Evolutionary conservation across 2,329 filamentous ascomycete species (phyloP), one percentile per base, ranked within the genome.

Genomic region (Ophiognomonia clavigignenti-juglandacearum): DNA sequence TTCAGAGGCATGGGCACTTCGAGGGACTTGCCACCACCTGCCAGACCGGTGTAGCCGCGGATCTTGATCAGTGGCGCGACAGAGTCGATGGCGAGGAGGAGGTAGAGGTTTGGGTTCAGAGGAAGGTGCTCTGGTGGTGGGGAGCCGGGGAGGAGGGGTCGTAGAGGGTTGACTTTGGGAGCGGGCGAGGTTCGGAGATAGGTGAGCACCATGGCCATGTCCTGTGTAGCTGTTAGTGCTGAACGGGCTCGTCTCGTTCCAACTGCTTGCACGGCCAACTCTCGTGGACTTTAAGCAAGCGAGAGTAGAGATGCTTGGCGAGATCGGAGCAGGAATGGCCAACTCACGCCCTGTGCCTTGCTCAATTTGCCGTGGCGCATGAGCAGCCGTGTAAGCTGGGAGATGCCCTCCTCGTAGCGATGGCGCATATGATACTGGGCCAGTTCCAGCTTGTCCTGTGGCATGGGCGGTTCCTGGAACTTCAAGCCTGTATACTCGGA

Each of bases 311-410:
- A n/a, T n/a, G n/a, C n/a, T n/a, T n/a, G n/a, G n/a, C n/a, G n/a
- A n/a, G n/a, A n/a, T n/a, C n/a, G n/a, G n/a, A n/a, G n/a, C n/a
- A n/a, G 11, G 10, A 11, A 31, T 10, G 29, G 29, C 29, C n/a
- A 16, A 63, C 80, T 50, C 75, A 95, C 90, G 72, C 83, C 82
- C 67, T 98, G 89, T n/a, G 93, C 93, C 64, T 80, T 78, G 61
- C 85, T 86, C 64, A 95, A 80, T 73, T 96, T 95, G 57, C 93
- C 93, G 67, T 97, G 80, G 58, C 76, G 75, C 92, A 97, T 98
- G 54, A 98, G 69, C 57, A 96, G 74, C 63, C 90, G 91, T 16
- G 90, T 96, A 58, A 97, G 76, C 71, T 96, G 93, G 55, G 85
- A 74, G 39, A 97, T 74, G 7, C 96, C 76, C 2, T 88, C 82